A percentile compares a stretch with the other conserved stretches of the same genome.
phyloP scores from a whole-genome alignment of 768 basidiomycete genomes.

The Auricularia sp. region DNA sequence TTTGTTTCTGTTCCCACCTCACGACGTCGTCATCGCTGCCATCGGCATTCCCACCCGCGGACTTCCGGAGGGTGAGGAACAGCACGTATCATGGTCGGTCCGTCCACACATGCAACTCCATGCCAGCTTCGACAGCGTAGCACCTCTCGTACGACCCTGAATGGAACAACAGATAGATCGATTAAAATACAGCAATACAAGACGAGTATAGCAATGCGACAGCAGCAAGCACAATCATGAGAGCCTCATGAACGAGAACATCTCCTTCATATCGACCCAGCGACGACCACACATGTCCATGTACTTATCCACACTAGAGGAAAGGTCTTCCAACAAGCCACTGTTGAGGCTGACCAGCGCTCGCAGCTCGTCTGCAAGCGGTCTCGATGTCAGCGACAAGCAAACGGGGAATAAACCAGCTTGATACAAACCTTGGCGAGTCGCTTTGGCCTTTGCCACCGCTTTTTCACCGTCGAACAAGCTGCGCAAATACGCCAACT shows the following conservation, averaged over 20 bases:
- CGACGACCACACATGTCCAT: conserved; percentile 80
- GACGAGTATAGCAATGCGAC: too few relatives aligned
- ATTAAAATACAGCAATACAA: too few relatives aligned
- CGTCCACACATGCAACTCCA: too few relatives aligned
- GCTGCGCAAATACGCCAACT: conserved; percentile 71
- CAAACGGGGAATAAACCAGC: background rate
- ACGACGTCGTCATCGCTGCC: too few relatives aligned
- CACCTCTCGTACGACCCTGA: too few relatives aligned
- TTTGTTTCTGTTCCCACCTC: too few relatives aligned
- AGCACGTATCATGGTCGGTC: too few relatives aligned
- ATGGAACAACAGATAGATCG: too few relatives aligned
- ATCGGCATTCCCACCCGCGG: too few relatives aligned
- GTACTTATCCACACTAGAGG: conserved; percentile 59
- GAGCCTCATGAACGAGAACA: conserved; percentile 79
- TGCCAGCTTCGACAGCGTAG: too few relatives aligned
- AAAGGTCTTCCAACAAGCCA: conserved; percentile 42
- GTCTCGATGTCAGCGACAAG: background rate
- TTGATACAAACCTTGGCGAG: conserved; percentile 17
- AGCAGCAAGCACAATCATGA: conserved; percentile 13
- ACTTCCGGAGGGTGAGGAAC: too few relatives aligned
- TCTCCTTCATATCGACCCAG: conserved; percentile 70
- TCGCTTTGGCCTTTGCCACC: conserved; percentile 37
- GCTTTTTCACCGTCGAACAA: conserved; percentile 71
- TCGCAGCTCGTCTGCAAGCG: conserved; percentile 41
- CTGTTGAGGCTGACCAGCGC: conserved; percentile 42